Evolutionary conservation across 108 stramenopile species (phyloP).

Genomic region (Aurantiochytrium sp.): DNA sequence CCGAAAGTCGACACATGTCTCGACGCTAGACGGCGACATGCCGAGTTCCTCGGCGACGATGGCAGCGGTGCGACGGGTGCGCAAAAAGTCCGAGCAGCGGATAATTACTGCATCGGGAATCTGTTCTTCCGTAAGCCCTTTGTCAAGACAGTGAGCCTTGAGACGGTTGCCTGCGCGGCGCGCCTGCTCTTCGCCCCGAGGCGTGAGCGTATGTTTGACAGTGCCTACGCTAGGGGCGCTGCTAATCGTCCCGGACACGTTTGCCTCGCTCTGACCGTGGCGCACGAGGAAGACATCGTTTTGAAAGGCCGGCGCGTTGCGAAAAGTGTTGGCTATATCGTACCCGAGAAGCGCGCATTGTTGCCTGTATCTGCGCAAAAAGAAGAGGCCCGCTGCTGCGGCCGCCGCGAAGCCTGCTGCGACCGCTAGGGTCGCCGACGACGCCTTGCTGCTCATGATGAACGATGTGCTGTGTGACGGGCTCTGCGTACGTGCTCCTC

Average conservation of each 20-base stretch:
- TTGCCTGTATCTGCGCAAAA: not conserved
- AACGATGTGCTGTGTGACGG: too few species aligned
- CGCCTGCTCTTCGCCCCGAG: conserved; percentile 61
- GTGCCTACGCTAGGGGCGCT: conserved; percentile 62
- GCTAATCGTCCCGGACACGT: conserved; percentile 66
- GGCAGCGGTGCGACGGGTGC: conserved; percentile 64
- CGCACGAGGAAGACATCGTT: conserved; percentile 46
- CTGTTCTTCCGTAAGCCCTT: not conserved
- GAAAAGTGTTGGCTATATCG: not conserved
- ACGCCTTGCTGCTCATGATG: too few species aligned
- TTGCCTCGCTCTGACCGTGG: conserved; percentile 77
- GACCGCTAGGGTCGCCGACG: not conserved
- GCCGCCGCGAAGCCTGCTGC: not conserved
- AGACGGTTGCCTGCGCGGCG: conserved; percentile 47
- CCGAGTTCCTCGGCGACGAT: conserved; percentile 37
- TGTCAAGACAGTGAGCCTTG: not conserved
- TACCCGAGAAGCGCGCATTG: not conserved
- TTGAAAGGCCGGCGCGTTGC: not conserved
- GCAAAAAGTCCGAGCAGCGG: conserved; percentile 48
- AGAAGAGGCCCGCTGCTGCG: not conserved
- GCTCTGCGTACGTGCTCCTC: too few species aligned
- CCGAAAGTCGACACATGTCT: conserved; percentile 54
- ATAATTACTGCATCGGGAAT: not conserved
- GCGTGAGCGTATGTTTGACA: conserved; percentile 58
- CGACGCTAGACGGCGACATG: conserved; percentile 23